phyloP scores from a whole-genome alignment of 176 grass and related monocot genomes.

The Pontederia crassipes region DNA sequence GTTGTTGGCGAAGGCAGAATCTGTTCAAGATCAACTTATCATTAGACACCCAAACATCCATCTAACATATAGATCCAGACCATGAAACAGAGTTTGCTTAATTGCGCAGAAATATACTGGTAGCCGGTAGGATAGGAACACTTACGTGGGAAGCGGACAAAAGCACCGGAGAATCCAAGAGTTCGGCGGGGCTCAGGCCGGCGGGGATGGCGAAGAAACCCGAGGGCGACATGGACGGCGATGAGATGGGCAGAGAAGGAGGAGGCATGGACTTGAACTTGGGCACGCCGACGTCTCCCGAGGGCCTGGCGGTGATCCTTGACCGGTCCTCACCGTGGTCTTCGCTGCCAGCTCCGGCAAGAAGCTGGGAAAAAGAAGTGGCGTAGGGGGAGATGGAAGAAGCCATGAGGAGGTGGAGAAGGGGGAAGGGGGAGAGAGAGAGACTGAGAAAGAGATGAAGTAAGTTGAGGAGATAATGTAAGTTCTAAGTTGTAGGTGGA shows the following conservation, averaged over 20 bases:
- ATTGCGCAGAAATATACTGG: background rate
- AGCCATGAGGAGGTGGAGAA: background rate
- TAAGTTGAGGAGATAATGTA: too few relatives aligned
- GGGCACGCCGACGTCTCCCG: constrained; percentile 34
- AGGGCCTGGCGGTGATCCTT: constrained; percentile 20
- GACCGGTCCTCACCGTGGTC: constrained; percentile 7
- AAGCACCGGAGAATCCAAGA: constrained; percentile 84
- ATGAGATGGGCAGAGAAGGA: constrained; percentile 73
- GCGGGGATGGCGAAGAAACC: constrained; percentile 76
- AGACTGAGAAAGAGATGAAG: too few relatives aligned
- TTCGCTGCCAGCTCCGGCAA: constrained; percentile 22
- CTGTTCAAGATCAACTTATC: constrained; percentile 14
- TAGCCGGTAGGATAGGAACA: background rate
- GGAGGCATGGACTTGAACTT: constrained; percentile 94
- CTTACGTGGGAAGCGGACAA: constrained; percentile 66
- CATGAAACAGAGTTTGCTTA: background rate
- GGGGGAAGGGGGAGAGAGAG: too few relatives aligned
- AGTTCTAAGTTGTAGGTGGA: too few relatives aligned
- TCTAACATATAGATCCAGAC: background rate
- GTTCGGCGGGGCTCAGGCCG: constrained; percentile 73
- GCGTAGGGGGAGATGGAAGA: constrained; percentile 56
- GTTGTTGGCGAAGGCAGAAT: constrained; percentile 73
- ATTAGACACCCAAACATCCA: background rate
- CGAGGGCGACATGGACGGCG: constrained; percentile 50
- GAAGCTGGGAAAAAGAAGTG: constrained; percentile 69